phyloP scores from a whole-genome alignment of 2,329 filamentous ascomycete species.

The Knoxdaviesia capensis region DNA sequence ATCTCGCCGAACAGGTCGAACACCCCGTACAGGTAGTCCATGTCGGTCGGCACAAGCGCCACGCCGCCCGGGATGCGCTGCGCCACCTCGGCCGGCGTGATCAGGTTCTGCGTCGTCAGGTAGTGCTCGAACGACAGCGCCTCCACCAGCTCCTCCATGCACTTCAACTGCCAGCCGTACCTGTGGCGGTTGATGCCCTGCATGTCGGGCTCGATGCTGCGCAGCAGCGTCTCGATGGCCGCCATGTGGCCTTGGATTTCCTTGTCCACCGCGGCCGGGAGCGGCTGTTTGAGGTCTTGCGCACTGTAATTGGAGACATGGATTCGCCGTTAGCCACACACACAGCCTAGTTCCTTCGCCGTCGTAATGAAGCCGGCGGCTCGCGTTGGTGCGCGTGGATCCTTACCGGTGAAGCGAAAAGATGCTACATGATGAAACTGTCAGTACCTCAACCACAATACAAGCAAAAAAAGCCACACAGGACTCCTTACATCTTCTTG shows the following conservation, averaged over 20 bases:
- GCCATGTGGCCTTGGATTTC: slow-evolving; percentile 49
- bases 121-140: slow-evolving; percentile 80
- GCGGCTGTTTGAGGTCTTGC: slow-evolving; percentile 35
- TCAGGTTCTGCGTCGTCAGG: slow-evolving; percentile 53
- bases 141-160: slow-evolving; percentile 88
- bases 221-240: slow-evolving; percentile 52
- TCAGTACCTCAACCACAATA: not conserved
- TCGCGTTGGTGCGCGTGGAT: not conserved
- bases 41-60: slow-evolving; percentile 34
- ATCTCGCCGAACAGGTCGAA: slow-evolving; percentile 91
- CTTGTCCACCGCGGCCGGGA: slow-evolving; percentile 49
- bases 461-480: not conserved
- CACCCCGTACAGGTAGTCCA: slow-evolving; percentile 78
- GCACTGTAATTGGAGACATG: slow-evolving; percentile 24
- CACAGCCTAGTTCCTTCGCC: too few species aligned
- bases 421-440: slow-evolving; percentile 11
- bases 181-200: slow-evolving; percentile 63
- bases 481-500: slow-evolving; percentile 68
- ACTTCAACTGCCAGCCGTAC: slow-evolving; percentile 62
- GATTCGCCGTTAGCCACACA: not conserved
- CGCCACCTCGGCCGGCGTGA: slow-evolving; percentile 43
- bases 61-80: slow-evolving; percentile 31
- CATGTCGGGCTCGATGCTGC: slow-evolving; percentile 49
- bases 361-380: not conserved
- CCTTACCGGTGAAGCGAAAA: slow-evolving; percentile 18